Conservation (phyloP, 768 basidiomycete genomes). For the Phylloporus sp. region DNA sequence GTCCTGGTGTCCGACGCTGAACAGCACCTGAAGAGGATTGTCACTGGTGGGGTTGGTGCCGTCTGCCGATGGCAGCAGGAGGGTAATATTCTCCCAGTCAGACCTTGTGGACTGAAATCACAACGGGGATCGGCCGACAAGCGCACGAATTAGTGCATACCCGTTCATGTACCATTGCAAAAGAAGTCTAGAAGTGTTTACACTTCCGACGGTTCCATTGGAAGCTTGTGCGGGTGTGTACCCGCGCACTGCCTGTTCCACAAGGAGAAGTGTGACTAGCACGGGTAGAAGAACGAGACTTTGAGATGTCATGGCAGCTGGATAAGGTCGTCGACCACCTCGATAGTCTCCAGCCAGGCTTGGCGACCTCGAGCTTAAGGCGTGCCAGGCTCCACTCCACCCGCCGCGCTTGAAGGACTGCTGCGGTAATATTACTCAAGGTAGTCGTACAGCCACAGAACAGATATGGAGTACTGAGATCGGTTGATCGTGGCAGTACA, state of each 20-base stretch:
- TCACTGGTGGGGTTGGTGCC: conserved; percentile 39
- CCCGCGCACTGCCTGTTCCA: conserved; percentile 26
- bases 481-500: background rate
- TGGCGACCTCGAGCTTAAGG: conserved; percentile 6
- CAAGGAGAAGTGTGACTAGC: conserved; percentile 2
- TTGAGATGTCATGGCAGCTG: conserved; percentile 14
- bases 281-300: conserved; percentile 3
- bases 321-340: conserved; percentile 5
- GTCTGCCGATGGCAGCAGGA: conserved; percentile 56
- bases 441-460: background rate
- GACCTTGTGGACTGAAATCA: conserved; percentile 33
- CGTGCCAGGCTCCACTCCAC: conserved; percentile 5
- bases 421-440: background rate
- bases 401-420: background rate
- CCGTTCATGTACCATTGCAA: conserved; percentile 58
- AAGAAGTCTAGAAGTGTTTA: conserved; percentile 46
- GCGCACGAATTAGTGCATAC: conserved; percentile 22
- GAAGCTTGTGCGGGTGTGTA: conserved; percentile 74
- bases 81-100: conserved; percentile 51
- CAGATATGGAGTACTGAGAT: no score
- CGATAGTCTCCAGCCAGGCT: background rate
- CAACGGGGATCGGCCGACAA: conserved; percentile 10
- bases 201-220: conserved; percentile 53
- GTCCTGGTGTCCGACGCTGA: no score
- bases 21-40: conserved; percentile 51